Conservation (phyloP, 1,284 basidiomycete genomes). For the Leccinum subrobustum region DNA sequence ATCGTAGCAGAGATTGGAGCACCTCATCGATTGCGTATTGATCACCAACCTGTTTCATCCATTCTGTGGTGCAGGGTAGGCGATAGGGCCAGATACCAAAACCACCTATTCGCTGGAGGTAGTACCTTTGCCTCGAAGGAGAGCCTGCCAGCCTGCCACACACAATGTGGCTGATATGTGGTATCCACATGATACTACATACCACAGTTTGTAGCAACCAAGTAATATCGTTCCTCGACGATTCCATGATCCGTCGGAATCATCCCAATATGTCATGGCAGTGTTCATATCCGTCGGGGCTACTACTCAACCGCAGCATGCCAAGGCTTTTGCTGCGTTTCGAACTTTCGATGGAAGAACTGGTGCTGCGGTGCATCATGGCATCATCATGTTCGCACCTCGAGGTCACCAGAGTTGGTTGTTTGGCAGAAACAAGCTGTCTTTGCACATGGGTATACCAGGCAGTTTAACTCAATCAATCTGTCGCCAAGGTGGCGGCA, state of each 20-base stretch:
- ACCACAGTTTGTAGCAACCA: neutral
- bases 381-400: neutral
- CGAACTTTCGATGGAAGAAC: neutral
- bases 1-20: neutral
- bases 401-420: neutral
- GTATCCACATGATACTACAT: neutral
- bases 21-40: neutral
- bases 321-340: neutral
- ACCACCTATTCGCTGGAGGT: neutral
- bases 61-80: neutral
- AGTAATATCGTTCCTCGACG: neutral
- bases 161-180: neutral
- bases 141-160: neutral
- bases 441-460: neutral
- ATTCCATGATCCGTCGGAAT: neutral
- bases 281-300: neutral
- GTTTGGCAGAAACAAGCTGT: neutral
- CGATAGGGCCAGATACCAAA: neutral
- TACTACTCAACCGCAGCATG: neutral
- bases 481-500: neutral
- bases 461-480: neutral
- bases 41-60: neutral
- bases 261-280: neutral
- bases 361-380: neutral
- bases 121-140: neutral